Conservation (phyloP, 345 rosid genomes). For the Euphorbia peplus region DNA sequence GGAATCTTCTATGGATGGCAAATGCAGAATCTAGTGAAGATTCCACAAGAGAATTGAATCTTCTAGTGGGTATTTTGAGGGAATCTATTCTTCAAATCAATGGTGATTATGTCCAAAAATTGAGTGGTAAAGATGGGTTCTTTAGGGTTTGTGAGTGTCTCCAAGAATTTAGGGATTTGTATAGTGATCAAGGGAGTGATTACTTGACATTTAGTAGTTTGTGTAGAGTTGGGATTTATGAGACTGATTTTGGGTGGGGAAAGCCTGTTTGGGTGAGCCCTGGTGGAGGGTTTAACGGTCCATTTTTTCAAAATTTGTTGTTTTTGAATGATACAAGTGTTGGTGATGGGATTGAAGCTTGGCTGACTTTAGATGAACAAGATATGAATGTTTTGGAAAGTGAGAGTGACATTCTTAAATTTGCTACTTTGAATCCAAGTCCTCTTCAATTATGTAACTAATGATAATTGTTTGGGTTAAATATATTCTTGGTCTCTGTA, state of each 20-base stretch:
- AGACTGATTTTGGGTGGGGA: conserved; percentile 36
- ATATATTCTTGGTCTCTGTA: too few relatives aligned
- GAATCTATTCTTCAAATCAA: conserved; percentile 11
- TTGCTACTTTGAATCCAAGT: conserved; percentile 21
- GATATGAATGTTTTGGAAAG: conserved; percentile 14
- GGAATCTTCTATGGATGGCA: conserved; percentile 39
- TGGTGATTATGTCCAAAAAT: conserved; percentile 17
- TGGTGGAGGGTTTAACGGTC: background rate
- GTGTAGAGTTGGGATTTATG: conserved; percentile 23
- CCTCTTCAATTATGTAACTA: conserved; percentile 1
- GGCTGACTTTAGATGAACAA: conserved; percentile 24
- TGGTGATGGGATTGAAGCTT: conserved; percentile 28
- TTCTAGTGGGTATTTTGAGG: conserved; percentile 10
- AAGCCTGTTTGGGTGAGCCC: conserved; percentile 28
- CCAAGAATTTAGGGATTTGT: conserved; percentile 7
- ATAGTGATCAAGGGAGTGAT: conserved; percentile 6
- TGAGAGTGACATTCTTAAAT: conserved; percentile 13
- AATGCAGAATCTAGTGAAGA: conserved; percentile 2
- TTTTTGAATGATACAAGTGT: conserved; percentile 6
- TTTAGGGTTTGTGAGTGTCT: conserved; percentile 4
- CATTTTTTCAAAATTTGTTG: conserved; percentile 14
- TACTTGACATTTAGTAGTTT: conserved; percentile 26
- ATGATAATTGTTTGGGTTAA: too few relatives aligned
- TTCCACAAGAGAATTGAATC: conserved; percentile 9
- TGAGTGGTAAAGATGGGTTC: conserved; percentile 18